These are phyloP conservation scores for Patellifolia procumbens DNA, from an alignment of 179 eudicot species.

Conservation along the genomic window DNA sequence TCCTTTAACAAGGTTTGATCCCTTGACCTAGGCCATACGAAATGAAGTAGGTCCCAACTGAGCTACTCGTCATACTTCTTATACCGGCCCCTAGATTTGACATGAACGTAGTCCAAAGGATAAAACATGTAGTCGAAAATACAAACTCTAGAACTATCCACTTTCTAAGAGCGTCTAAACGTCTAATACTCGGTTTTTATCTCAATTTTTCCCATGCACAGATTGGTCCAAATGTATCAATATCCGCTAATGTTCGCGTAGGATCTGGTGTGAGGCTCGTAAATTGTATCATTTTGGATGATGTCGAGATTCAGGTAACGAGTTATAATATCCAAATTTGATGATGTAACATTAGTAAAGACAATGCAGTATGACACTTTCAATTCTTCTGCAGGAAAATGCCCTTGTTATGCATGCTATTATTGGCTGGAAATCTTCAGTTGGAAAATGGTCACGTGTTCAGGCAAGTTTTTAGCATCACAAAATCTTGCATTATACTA, in stretches of 20 bases:
- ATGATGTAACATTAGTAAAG: neutral
- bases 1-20: too few species aligned
- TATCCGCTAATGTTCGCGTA: conserved; percentile 81
- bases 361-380: neutral
- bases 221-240: conserved; percentile 93
- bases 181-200: neutral
- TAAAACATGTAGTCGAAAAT: neutral
- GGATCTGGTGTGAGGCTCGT: conserved; percentile 88
- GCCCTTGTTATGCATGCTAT: conserved; percentile 88
- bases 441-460: conserved; percentile 93
- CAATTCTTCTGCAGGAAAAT: conserved; percentile 65
- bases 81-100: neutral
- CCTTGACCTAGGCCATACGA: too few species aligned
- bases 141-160: neutral
- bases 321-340: neutral
- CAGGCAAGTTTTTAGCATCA: conserved; percentile 53
- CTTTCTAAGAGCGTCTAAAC: conserved; percentile 1
- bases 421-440: conserved; percentile 88
- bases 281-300: conserved; percentile 84
- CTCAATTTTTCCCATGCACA: conserved; percentile 26
- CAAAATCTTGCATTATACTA: neutral
- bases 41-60: too few species aligned
- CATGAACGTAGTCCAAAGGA: neutral
- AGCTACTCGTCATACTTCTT: too few species aligned
- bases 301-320: conserved; percentile 78